Evolutionary conservation across 1,284 basidiomycete genomes (phyloP), one percentile per base, ranked within the genome.

Genomic region (Cryptococcus sp.): DNA sequence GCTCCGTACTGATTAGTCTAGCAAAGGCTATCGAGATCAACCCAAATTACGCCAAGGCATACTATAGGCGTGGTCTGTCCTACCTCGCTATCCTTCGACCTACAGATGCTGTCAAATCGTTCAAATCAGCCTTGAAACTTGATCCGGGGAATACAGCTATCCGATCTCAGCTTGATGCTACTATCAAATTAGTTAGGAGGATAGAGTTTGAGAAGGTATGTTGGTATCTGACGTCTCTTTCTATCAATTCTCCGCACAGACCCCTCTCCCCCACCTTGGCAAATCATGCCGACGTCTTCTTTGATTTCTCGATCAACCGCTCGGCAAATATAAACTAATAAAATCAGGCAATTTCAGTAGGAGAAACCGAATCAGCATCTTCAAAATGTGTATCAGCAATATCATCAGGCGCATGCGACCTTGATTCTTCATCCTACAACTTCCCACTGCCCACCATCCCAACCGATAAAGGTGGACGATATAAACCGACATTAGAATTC

Each of bases 141-240:
- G 96, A 99, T 67, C 93, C 94, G 0, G 80, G 82, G 37, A 98
- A 98, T 73, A 83, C 84, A 25, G 77, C 83, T 4, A 88, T 94
- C 14, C 82, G 85, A 56, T 78, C 82, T 37, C 92, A 98, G 73
- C 77, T 98, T 56, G 82, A 85, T 25, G 84, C 88, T 25, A 97
- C 94, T 1, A 85, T 89, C 71, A 99, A 98, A 77, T 81, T 98
- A 48, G 70, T 76, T 41, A 56, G 74, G 48, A 85, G 83, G 66
- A 85, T 88, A 53, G 88, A 91, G 64, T 92, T 92, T 62, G 89
- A 93, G 73, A 91, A 91, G 81, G 88, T 85, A n/a, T n/a, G n/a
- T n/a, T n/a, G n/a, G 45, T 31, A 77, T 64, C 9, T 36, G 34
- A n/a, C n/a, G 34, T 42, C 23, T 48, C 21, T 37, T 18, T 24